A percentile compares a stretch with the other conserved stretches of the same genome.
phyloP scores from a whole-genome alignment of 768 basidiomycete genomes.

The Royoungia palumana region DNA sequence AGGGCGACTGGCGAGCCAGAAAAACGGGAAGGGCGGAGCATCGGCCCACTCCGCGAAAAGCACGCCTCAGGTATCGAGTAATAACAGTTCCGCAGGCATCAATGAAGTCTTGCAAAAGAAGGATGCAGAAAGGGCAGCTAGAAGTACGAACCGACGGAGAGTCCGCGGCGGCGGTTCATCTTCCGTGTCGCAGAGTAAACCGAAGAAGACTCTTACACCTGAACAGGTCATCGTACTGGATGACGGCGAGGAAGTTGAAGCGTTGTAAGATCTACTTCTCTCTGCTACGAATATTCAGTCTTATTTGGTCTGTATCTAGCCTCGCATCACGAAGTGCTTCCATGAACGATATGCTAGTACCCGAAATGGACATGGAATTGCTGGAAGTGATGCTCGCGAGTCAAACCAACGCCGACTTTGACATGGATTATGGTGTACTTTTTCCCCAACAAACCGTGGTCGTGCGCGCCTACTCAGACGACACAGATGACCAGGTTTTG shows the following conservation, averaged over 20 bases:
- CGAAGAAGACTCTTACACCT: conserved; percentile 7
- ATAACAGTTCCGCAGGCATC: conserved; percentile 31
- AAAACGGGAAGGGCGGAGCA: conserved; percentile 17
- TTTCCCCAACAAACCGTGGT: conserved; percentile 76
- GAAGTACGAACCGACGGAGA: conserved; percentile 63
- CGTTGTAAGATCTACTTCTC: conserved; percentile 48
- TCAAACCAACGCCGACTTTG: conserved; percentile 55
- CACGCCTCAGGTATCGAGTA: conserved; percentile 14
- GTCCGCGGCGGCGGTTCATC: conserved; percentile 67
- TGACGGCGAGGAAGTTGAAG: conserved; percentile 42
- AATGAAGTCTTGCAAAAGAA: conserved; percentile 79
- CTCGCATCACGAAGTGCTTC: conserved; percentile 17
- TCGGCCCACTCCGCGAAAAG: neutral
- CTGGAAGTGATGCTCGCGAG: conserved; percentile 27
- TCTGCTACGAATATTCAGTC: neutral
- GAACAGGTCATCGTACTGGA: conserved; percentile 16
- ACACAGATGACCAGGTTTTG: conserved; percentile 86
- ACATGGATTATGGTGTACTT: conserved; percentile 77
- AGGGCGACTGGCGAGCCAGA: conserved; percentile 35
- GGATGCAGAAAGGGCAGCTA: conserved; percentile 59
- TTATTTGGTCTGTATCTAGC: conserved; percentile 5
- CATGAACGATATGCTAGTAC: conserved; percentile 12
- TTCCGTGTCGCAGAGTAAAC: conserved; percentile 5
- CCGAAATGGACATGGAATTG: conserved; percentile 22
- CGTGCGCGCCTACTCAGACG: conserved; percentile 85